Base-by-base conservation (phyloP, 768 basidiomycete species). In the Clavulina sp. region DNA sequence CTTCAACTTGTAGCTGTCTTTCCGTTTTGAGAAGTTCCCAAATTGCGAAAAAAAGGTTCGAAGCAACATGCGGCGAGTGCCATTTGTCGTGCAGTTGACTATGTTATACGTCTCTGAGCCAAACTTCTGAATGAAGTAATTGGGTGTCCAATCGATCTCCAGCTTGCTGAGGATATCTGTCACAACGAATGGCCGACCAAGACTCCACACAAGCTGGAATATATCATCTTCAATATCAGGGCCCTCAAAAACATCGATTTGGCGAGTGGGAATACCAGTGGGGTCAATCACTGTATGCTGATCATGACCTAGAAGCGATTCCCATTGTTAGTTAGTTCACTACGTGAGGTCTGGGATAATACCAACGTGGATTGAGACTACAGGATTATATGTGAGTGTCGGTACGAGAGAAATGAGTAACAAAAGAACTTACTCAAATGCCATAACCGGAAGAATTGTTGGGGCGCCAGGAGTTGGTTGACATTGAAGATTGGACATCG, bases 41-140 rank as follows among this genome's bases (percentile, higher is more conserved):
- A 93, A 95, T 64, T 65, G 63, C 7, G 66, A 65, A 60, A 96
- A 95, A 66, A 95, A 97, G 50, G 82, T 74, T 4, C 69, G 72
- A 4, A 97, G 78, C 0, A 75, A 80, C 4, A 76, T 71, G 5
- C 71, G 66, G 56, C 71, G 73, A 59, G 75, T 81, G 47, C 63
- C 61, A 51, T 89, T 80, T 2, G 72, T 75, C 66, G 88, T 81
- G 59, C 87, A 93, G 62, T 93, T 84, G 16, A 87, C 70, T 52
- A 95, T 78, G 48, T 79, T 68, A 62, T 81, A 81, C 26, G 60
- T 67, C 56, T 83, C 74, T 6, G 69, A 63, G 5, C 76, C 78
- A 61, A 82, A 81, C 56, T 78, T 70, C 49, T 75, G 63, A 18
- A 77, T 73, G 64, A 97, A 89, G 60, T 80, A 83, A 51, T 81